phyloP scores from a whole-genome alignment of 2,329 filamentous ascomycete genomes.

The Dissoconium aciculare region DNA sequence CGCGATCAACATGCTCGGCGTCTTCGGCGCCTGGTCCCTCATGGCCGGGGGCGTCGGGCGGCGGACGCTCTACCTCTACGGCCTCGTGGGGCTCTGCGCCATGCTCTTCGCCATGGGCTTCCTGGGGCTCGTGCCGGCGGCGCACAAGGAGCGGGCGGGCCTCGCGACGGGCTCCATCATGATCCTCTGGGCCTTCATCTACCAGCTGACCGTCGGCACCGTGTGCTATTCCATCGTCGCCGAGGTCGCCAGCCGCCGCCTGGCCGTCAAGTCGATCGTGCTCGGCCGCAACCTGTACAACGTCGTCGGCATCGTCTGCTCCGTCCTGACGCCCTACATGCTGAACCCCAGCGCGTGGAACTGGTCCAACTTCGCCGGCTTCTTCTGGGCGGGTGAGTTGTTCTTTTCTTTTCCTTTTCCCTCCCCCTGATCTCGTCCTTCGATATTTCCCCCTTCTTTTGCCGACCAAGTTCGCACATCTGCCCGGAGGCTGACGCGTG shows the following conservation, averaged over 20 bases:
- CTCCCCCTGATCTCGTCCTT: slow-evolving; percentile 46
- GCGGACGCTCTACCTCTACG: slow-evolving; percentile 59
- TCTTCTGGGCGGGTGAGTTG: slow-evolving; percentile 36
- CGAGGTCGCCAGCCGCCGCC: slow-evolving; percentile 64
- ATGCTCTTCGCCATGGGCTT: slow-evolving; percentile 80
- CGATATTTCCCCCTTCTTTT: too few relatives aligned
- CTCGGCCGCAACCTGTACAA: slow-evolving; percentile 66
- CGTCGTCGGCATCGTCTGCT: slow-evolving; percentile 65
- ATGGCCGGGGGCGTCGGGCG: slow-evolving; percentile 64
- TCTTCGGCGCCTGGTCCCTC: slow-evolving; percentile 67
- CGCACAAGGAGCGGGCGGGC: slow-evolving; percentile 45
- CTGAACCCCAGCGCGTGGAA: slow-evolving; percentile 75
- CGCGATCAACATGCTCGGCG: slow-evolving; percentile 58
- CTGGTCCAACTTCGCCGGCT: slow-evolving; percentile 75
- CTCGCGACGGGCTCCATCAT: slow-evolving; percentile 76
- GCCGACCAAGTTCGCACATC: too few relatives aligned
- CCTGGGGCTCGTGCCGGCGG: slow-evolving; percentile 54
- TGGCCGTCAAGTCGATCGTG: slow-evolving; percentile 86
- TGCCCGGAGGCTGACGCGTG: too few relatives aligned
- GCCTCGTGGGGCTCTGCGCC: slow-evolving; percentile 53
- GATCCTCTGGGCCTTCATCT: slow-evolving; percentile 66
- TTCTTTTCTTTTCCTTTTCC: too few relatives aligned
- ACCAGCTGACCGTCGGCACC: slow-evolving; percentile 76
- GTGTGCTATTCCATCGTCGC: slow-evolving; percentile 81
- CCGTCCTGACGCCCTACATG: slow-evolving; percentile 81